A percentile compares a stretch with the other conserved stretches of the same genome.
Conservation (phyloP, 2,329 filamentous ascomycete species). For the Aspergillus caelatus region DNA sequence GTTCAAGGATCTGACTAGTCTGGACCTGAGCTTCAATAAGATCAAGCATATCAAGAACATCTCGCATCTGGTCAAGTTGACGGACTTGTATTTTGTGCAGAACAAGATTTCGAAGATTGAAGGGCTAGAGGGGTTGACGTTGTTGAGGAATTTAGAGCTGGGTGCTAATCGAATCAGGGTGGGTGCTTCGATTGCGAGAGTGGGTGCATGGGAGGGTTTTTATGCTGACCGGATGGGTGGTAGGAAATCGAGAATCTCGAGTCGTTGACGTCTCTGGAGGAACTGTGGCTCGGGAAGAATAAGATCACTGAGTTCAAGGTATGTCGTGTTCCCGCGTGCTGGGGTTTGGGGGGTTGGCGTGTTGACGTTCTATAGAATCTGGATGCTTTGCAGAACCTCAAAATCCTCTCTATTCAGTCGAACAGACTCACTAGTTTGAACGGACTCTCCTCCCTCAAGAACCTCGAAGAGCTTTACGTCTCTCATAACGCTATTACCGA, state of each 20-base stretch:
- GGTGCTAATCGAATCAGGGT: conserved; percentile 86
- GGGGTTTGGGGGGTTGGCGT: conserved; percentile 1
- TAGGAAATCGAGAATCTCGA: conserved; percentile 83
- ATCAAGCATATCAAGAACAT: conserved; percentile 97
- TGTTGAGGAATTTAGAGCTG: conserved; percentile 82
- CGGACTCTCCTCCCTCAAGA: conserved; percentile 71
- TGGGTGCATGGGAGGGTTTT: neutral
- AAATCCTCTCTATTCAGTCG: conserved; percentile 90
- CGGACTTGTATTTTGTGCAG: conserved; percentile 87
- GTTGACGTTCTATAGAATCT: conserved; percentile 56
- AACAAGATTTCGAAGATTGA: conserved; percentile 93
- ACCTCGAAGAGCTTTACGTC: conserved; percentile 91
- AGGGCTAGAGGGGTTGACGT: conserved; percentile 72
- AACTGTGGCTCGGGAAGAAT: conserved; percentile 95
- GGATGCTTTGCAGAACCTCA: conserved; percentile 73
- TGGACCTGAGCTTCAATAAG: conserved; percentile 98
- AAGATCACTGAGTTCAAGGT: conserved; percentile 83
- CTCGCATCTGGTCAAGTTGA: conserved; percentile 73
- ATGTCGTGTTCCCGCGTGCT: neutral
- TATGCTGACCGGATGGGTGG: conserved; percentile 11
- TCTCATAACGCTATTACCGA: conserved; percentile 88
- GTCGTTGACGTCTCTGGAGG: conserved; percentile 73
- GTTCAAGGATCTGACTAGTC: conserved; percentile 71
- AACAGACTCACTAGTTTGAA: conserved; percentile 83
- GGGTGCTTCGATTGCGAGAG: conserved; percentile 20